Percentiles rank a stretch among this genome's conserved stretches.
Evolutionary conservation across 169 alveolate genomes (phyloP).

Genomic region (Babesia gibsoni): DNA sequence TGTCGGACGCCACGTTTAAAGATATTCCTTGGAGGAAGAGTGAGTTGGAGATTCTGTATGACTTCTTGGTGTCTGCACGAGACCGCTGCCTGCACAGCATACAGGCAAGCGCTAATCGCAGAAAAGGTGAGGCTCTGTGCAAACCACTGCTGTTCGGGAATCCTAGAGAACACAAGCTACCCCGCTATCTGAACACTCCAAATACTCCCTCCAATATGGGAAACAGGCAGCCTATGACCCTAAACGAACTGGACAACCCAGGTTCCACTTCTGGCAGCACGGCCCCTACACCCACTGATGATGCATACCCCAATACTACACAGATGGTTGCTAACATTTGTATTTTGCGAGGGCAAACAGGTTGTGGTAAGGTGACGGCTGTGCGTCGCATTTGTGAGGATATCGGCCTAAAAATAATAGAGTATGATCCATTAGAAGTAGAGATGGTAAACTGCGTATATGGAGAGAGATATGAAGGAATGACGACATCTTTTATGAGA

Average conservation of each 20-base stretch:
- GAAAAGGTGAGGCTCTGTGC: background rate
- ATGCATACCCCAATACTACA: background rate
- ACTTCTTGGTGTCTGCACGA: constrained; percentile 25
- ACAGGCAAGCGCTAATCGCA: background rate
- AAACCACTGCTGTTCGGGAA: background rate
- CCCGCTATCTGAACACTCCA: no score
- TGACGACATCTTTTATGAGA: constrained; percentile 17
- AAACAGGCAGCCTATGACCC: no score
- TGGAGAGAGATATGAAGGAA: constrained; percentile 13
- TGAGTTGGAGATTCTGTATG: constrained; percentile 34
- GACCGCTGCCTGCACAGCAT: background rate
- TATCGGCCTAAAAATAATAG: constrained; percentile 41
- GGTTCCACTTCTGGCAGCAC: background rate
- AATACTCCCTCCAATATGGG: no score
- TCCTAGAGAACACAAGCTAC: no score
- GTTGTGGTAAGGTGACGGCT: constrained; percentile 56
- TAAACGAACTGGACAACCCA: no score
- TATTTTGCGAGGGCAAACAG: constrained; percentile 51
- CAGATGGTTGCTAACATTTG: constrained; percentile 26
- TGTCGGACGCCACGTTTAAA: background rate
- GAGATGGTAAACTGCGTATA: constrained; percentile 1
- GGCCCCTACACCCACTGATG: background rate
- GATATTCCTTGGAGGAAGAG: constrained; percentile 58
- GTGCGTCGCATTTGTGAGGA: constrained; percentile 40
- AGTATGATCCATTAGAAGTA: constrained; percentile 57